phyloP scores from a whole-genome alignment of 345 rosid genomes.

The Eutrema yunnanense region DNA sequence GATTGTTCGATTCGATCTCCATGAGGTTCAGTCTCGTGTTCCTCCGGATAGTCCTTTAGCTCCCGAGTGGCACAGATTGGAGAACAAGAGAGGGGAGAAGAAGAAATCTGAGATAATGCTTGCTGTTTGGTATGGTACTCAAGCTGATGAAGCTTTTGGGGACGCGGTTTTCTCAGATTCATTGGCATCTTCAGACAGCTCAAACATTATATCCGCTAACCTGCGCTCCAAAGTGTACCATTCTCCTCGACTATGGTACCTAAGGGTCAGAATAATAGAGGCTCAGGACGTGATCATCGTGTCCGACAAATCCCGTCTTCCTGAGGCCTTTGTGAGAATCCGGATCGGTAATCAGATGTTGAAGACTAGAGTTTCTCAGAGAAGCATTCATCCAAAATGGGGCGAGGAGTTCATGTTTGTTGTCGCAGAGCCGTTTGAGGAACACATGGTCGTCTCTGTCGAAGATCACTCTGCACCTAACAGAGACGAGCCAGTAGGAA shows the following conservation, averaged over 20 bases:
- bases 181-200: conserved; percentile 38
- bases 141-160: conserved; percentile 89
- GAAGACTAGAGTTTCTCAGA: conserved; percentile 49
- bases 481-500: conserved; percentile 42
- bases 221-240: conserved; percentile 87
- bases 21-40: conserved; percentile 63
- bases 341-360: conserved; percentile 59
- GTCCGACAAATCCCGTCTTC: conserved; percentile 49
- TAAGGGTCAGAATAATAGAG: conserved; percentile 69
- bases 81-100: conserved; percentile 49
- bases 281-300: conserved; percentile 80
- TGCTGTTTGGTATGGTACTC: conserved; percentile 98
- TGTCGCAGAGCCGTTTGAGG: conserved; percentile 59
- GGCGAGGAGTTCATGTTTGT: conserved; percentile 83
- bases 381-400: conserved; percentile 62
- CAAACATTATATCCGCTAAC: conserved; percentile 38
- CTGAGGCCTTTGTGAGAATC: conserved; percentile 69
- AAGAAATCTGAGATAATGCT: conserved; percentile 81
- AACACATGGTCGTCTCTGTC: conserved; percentile 35
- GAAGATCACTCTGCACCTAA: conserved; percentile 34
- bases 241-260: conserved; percentile 89
- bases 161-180: conserved; percentile 88
- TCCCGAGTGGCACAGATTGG: conserved; percentile 88
- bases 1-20: conserved; percentile 48
- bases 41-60: conserved; percentile 97